Conservation (phyloP, 176 grass and related monocot genomes). For the Echinochloa phyllopogon region DNA sequence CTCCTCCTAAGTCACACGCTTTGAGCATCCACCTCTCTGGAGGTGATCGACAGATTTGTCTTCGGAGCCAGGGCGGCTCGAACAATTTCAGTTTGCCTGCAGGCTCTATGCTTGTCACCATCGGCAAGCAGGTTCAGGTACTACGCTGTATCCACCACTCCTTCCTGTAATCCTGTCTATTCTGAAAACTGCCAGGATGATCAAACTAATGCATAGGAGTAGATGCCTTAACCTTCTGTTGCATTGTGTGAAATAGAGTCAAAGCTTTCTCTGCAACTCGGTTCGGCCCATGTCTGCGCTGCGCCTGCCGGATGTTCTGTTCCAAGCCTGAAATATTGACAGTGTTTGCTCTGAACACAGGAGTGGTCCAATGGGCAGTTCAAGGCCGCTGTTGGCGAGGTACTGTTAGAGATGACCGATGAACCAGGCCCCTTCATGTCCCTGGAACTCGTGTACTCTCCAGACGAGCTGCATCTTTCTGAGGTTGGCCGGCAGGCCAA, state of each 20-base stretch:
- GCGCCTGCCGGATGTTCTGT: not conserved
- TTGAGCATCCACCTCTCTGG: conserved; percentile 64
- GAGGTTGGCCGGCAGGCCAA: conserved; percentile 34
- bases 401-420: conserved; percentile 65
- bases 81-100: conserved; percentile 55
- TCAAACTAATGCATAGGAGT: not conserved
- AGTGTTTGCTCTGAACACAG: conserved; percentile 52
- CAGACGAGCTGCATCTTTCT: conserved; percentile 40
- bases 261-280: conserved; percentile 12
- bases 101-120: conserved; percentile 68
- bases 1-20: conserved; percentile 50
- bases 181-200: not conserved
- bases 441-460: conserved; percentile 74
- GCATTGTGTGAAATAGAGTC: not conserved
- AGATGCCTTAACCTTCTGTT: not conserved
- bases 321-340: not conserved
- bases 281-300: not conserved
- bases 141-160: not conserved
- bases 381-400: conserved; percentile 66
- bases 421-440: conserved; percentile 62
- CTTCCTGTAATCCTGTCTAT: not conserved
- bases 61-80: conserved; percentile 59
- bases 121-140: conserved; percentile 85
- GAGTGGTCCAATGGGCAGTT: conserved; percentile 77
- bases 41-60: conserved; percentile 60